Evolutionary conservation across 2,329 filamentous ascomycete species (phyloP).

Genomic region (Dothistroma pini): DNA sequence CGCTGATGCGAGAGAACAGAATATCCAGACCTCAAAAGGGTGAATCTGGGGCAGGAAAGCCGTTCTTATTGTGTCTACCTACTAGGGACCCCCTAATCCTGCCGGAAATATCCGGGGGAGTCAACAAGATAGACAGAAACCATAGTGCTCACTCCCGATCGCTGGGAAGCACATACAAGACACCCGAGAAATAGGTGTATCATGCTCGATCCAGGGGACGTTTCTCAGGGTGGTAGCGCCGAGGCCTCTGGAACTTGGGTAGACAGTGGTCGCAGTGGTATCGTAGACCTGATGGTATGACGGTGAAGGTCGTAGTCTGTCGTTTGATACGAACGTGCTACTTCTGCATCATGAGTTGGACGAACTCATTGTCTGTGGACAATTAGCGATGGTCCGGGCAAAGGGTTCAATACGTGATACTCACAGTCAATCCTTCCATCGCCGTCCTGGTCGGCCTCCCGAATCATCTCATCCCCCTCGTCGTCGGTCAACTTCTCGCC

Average conservation of each 20-base stretch:
- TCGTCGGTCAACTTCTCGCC: constrained; percentile 63
- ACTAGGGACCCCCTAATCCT: neutral
- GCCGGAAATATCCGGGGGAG: neutral
- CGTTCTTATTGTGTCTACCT: neutral
- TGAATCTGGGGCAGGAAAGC: neutral
- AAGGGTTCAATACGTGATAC: constrained; percentile 17
- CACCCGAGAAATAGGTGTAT: neutral
- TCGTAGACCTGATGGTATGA: neutral
- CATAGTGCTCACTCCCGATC: neutral
- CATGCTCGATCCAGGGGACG: neutral
- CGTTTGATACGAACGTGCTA: constrained; percentile 29
- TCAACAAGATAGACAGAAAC: neutral
- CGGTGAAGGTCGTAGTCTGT: neutral
- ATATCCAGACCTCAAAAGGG: too few relatives aligned
- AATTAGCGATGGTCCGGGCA: neutral
- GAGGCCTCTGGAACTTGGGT: neutral
- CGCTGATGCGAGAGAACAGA: too few relatives aligned
- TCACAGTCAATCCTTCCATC: constrained; percentile 63
- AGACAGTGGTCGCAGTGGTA: neutral
- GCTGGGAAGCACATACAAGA: neutral
- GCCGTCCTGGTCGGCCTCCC: constrained; percentile 61
- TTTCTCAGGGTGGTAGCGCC: neutral
- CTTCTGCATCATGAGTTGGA: constrained; percentile 56
- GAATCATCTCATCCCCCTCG: constrained; percentile 64
- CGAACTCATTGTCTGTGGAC: constrained; percentile 52